phyloP scores from a whole-genome alignment of 306 rosid genomes.

The Rosa persica region DNA sequence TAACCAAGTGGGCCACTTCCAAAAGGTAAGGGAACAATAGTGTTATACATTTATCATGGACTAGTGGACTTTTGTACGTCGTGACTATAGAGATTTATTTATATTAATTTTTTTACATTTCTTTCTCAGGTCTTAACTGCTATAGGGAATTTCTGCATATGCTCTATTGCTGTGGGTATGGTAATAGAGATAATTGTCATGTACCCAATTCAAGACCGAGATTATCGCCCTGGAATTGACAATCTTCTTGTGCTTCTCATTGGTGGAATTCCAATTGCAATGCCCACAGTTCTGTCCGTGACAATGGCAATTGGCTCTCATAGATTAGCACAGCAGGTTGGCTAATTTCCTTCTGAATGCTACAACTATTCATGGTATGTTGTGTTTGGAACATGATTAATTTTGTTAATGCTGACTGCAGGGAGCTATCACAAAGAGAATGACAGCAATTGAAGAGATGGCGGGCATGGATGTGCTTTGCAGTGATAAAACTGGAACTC shows the following conservation, averaged over 20 bases:
- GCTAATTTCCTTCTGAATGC: conserved; percentile 28
- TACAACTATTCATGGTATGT: conserved; percentile 14
- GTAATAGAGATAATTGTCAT: conserved; percentile 84
- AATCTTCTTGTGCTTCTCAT: conserved; percentile 96
- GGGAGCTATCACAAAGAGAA: conserved; percentile 99
- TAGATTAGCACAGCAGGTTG: conserved; percentile 92
- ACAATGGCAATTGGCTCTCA: conserved; percentile 99
- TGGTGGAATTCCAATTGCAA: conserved; percentile 99
- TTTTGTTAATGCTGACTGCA: conserved; percentile 37
- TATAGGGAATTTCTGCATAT: conserved; percentile 96
- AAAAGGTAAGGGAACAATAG: conserved; percentile 54
- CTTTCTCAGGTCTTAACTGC: conserved; percentile 80
- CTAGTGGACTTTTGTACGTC: background rate
- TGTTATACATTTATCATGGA: background rate
- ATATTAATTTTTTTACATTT: conserved; percentile 21
- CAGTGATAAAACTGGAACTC: conserved; percentile 97
- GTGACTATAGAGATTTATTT: background rate
- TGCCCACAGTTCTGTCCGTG: conserved; percentile 97
- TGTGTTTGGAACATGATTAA: conserved; percentile 10
- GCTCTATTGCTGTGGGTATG: conserved; percentile 96
- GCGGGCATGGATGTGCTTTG: conserved; percentile 99
- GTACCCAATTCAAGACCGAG: conserved; percentile 94
- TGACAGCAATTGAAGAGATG: conserved; percentile 99
- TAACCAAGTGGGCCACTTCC: conserved; percentile 98
- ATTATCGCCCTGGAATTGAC: conserved; percentile 93